These are phyloP conservation scores for Russula vinacea DNA, from an alignment of 768 basidiomycete genomes.

Conservation along the genomic window DNA sequence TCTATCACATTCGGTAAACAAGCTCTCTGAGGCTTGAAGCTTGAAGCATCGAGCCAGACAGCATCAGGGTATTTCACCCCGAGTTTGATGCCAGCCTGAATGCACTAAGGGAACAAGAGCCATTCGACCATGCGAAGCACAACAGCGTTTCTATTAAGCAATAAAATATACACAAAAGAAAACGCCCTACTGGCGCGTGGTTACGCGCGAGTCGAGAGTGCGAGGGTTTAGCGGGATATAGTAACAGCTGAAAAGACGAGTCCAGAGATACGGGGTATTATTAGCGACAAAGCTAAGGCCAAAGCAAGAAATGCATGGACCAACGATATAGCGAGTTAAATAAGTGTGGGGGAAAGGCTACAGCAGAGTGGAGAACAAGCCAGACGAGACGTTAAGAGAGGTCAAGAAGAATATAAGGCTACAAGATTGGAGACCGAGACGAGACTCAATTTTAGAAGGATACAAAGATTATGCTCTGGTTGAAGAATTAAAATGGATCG, in stretches of 20 bases:
- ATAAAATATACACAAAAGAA: constrained; percentile 2
- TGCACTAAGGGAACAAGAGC: too few species aligned
- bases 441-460: constrained; percentile 1
- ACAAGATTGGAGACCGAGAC: constrained; percentile 21
- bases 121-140: background rate
- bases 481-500: constrained; percentile 5
- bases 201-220: background rate
- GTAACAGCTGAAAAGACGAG: background rate
- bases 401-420: constrained; percentile 21
- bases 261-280: constrained; percentile 8
- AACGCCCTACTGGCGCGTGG: background rate
- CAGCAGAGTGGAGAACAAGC: constrained; percentile 4
- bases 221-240: background rate
- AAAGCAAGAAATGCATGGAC: constrained; percentile 4
- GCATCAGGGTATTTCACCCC: too few species aligned
- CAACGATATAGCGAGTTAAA: constrained; percentile 2
- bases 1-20: too few species aligned
- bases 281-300: constrained; percentile 1
- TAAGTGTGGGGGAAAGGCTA: constrained; percentile 18
- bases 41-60: too few species aligned
- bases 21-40: too few species aligned
- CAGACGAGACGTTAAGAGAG: constrained; percentile 1
- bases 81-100: too few species aligned
- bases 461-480: constrained; percentile 14
- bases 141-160: background rate